Base-by-base conservation (phyloP, 805 yeast genomes). In the Cyberlindnera maritima region DNA sequence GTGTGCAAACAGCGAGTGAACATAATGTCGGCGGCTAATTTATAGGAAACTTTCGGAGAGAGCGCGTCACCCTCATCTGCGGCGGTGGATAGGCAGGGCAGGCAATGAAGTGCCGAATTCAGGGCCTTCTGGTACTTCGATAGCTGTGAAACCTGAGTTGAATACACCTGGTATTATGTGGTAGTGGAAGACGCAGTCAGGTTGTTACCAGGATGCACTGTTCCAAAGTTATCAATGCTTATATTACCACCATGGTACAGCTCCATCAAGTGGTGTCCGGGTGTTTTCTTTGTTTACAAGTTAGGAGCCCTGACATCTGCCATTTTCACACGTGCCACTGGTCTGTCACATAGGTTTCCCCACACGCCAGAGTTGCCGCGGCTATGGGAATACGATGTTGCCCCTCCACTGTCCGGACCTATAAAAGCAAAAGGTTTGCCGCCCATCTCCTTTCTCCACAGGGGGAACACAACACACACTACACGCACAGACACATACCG, bases 251-350 rank as follows among this genome's bases (percentile, higher is more conserved):
- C n/a, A n/a, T n/a, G n/a, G n/a, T n/a, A n/a, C n/a, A n/a, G n/a
- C n/a, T n/a, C n/a, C n/a, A n/a, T n/a, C n/a, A 6, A 12, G n/a
- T 28, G 31, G 31, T 28, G 31, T 28, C 31, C 13, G 29, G 39
- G 29, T 19, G n/a, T 36, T 28, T 17, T 21, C 33, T 35, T 26
- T 41, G 29, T 41, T 35, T 34, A 41, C 44, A 41, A 28, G 45
- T 42, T 42, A 35, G 28, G 45, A 35, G 40, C 40, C 45, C 39
- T 17, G 23, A 14, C 28, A 11, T 29, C 41, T 39, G 41, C 41
- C 41, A 28, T 39, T 28, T 28, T 19, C 26, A 13, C 25, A 13
- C 41, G 41, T 26, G 41, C 6, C 25, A 18, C 14, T 39, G n/a
- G 21, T 13, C 12, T 21, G 29, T 21, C 18, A 36, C 18, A 36